phyloP scores from a whole-genome alignment of 805 yeast genomes.

The Suhomyces sp. region DNA sequence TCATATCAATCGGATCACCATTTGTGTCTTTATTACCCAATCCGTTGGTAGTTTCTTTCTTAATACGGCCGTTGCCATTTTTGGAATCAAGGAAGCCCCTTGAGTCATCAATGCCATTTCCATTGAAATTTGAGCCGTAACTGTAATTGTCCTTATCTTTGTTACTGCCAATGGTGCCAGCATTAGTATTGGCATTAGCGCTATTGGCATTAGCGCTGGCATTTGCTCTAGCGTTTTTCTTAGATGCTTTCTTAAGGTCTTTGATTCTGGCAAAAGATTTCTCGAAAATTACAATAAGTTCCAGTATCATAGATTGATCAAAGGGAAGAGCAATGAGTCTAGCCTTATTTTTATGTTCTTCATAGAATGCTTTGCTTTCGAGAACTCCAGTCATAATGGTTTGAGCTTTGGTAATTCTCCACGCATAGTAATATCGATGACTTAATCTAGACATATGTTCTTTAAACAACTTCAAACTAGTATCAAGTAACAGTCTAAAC shows the following conservation, averaged over 20 bases:
- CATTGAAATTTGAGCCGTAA: no score
- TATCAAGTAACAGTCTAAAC: slow-evolving; percentile 3
- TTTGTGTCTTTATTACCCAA: no score
- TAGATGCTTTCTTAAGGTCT: slow-evolving; percentile 4
- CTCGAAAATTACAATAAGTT: slow-evolving; percentile 22
- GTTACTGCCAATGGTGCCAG: no score
- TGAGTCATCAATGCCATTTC: no score
- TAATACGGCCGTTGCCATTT: no score
- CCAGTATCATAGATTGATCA: slow-evolving; percentile 19
- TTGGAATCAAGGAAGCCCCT: no score
- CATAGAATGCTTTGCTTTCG: slow-evolving; percentile 26
- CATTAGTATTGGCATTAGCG: no score
- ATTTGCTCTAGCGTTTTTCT: no score
- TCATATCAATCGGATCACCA: no score
- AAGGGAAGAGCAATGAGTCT: slow-evolving; percentile 11
- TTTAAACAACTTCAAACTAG: slow-evolving; percentile 6
- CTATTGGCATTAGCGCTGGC: no score
- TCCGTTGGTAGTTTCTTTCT: no score
- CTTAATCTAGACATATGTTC: slow-evolving; percentile 39
- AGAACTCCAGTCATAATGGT: slow-evolving; percentile 38
- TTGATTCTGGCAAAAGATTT: slow-evolving; percentile 17
- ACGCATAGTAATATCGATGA: slow-evolving; percentile 61
- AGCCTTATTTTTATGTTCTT: slow-evolving; percentile 3
- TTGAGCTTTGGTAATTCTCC: slow-evolving; percentile 64
- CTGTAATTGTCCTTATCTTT: no score